Percentiles rank a stretch among this genome's conserved stretches.
These are phyloP conservation scores for Mesotaenium endlicherianum DNA, from an alignment of 139 green algal species.

Conservation along the genomic window DNA sequence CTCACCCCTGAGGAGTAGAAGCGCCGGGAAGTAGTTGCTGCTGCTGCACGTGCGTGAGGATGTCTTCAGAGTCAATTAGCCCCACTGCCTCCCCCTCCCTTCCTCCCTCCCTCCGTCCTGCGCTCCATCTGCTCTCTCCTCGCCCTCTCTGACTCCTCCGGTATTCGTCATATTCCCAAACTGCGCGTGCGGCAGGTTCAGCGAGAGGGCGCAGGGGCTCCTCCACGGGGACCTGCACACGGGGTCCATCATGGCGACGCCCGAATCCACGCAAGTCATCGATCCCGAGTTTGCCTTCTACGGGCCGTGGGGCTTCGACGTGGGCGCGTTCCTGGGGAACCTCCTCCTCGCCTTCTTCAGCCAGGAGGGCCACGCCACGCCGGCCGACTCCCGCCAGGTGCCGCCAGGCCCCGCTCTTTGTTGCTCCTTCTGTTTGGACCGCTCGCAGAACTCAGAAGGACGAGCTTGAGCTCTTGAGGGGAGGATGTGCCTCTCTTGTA, in stretches of 20 bases:
- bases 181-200: conserved; percentile 62
- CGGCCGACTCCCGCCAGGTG: conserved; percentile 4
- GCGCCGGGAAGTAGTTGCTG: too few relatives aligned
- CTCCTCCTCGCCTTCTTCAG: conserved; percentile 89
- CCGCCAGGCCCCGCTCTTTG: too few relatives aligned
- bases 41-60: too few relatives aligned
- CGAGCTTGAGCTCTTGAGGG: too few relatives aligned
- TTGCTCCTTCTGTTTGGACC: too few relatives aligned
- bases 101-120: neutral
- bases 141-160: neutral
- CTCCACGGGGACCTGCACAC: conserved; percentile 98
- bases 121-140: neutral
- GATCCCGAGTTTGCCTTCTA: conserved; percentile 96
- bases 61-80: too few relatives aligned
- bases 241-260: conserved; percentile 84
- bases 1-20: too few relatives aligned
- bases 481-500: too few relatives aligned
- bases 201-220: conserved; percentile 73
- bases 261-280: conserved; percentile 62
- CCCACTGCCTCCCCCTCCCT: neutral
- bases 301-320: conserved; percentile 94
- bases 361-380: conserved; percentile 59
- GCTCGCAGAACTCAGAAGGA: too few relatives aligned
- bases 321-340: conserved; percentile 91
- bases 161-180: too few relatives aligned